Conservation (phyloP, 1,284 basidiomycete genomes). For the Fomes fomentarius region DNA sequence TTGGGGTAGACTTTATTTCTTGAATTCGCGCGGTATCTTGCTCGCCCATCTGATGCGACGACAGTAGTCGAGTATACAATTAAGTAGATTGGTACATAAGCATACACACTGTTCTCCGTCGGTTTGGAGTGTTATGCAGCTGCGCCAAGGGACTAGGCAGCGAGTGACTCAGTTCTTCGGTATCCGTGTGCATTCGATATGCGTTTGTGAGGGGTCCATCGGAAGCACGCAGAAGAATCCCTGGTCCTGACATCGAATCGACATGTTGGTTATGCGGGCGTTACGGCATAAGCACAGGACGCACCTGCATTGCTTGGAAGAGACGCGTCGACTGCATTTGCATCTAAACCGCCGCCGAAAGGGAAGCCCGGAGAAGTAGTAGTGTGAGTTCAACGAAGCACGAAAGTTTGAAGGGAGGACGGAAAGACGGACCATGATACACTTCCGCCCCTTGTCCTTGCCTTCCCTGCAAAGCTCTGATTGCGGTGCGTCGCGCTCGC, state of each 20-base stretch:
- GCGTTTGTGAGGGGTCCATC: slow-evolving; percentile 69
- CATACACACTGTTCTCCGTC: slow-evolving; percentile 40
- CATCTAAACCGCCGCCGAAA: too few relatives aligned
- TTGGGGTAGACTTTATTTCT: slow-evolving; percentile 53
- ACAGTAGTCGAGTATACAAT: too few relatives aligned
- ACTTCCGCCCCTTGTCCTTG: slow-evolving; percentile 50
- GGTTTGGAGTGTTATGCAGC: too few relatives aligned
- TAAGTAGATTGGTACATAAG: slow-evolving; percentile 6
- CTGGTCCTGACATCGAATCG: slow-evolving; percentile 43
- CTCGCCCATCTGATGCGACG: too few relatives aligned
- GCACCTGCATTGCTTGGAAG: slow-evolving; percentile 80
- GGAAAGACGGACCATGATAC: slow-evolving; percentile 57
- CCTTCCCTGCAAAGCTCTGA: slow-evolving; percentile 69
- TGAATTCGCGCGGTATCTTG: neutral
- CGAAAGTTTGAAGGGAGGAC: neutral
- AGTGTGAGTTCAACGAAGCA: neutral
- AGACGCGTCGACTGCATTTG: slow-evolving; percentile 69
- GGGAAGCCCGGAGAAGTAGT: slow-evolving; percentile 2
- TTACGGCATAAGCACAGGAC: slow-evolving; percentile 24
- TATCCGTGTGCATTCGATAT: slow-evolving; percentile 77
- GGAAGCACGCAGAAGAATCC: slow-evolving; percentile 80
- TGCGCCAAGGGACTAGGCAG: too few relatives aligned
- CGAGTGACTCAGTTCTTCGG: slow-evolving; percentile 49
- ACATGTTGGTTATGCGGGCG: neutral
- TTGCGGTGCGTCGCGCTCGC: slow-evolving; percentile 56